Base-by-base conservation (phyloP, 129 eudicot genomes). In the Chrysanthemum seticuspe region DNA sequence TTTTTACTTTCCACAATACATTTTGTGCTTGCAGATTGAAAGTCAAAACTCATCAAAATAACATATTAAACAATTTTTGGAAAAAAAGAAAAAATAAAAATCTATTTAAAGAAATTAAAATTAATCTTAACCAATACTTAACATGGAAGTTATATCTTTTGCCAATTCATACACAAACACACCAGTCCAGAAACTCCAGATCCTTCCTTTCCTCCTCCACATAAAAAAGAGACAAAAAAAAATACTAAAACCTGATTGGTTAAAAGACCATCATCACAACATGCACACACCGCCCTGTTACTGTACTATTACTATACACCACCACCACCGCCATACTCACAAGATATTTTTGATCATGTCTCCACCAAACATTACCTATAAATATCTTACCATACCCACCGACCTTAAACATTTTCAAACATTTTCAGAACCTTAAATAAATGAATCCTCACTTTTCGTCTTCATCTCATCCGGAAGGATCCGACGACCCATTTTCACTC, bases 361-460 rank as follows among this genome's bases (percentile, higher is more conserved):
- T 18, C 11, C 40, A 3, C 48, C 12, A 48, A 56, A 61, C 48
- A 19, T 60, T 73, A 73, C 60, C 76, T 73, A 73, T 73, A 73
- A 47, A 73, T 61, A 73, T 29, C 67, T 45, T 67, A 13, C 9
- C 48, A 13, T 9, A 16, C 14, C 65, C 68, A 62, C 62, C 77
- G 77, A 73, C 77, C 60, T 25, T 15, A 6, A 40, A 40, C 47
- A 40, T 73, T 62, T 15, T 61, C 6, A n/a, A 19, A 19, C 21
- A 19, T 19, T 19, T 19, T 47, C n/a, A 4, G 25, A 18, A 10
- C 10, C 48, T 72, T 59, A 45, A 57, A 73, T 73, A 6, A 6
- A 40, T 40, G 77, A 49, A 73, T 49, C 69, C 60, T 49, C 58
- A 62, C 36, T 56, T 57, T 45, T 57, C 62, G 68, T 69, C 76